Conservation (phyloP, 1,139 yeast species). For the Entelexis sorbosivorans region DNA sequence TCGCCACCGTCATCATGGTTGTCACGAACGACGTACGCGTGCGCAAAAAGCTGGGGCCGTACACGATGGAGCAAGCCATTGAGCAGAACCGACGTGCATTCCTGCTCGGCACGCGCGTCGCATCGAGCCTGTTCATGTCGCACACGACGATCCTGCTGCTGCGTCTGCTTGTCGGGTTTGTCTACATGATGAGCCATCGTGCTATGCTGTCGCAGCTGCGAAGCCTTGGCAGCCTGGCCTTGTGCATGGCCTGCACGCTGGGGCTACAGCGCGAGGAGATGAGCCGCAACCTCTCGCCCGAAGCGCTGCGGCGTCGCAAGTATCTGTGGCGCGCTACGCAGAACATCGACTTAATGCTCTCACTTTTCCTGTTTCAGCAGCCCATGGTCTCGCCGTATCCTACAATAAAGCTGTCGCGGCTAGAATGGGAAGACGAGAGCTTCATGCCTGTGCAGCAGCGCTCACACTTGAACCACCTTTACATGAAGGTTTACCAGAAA, state of each 20-base stretch:
- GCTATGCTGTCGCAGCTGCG: slow-evolving; percentile 37
- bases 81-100: slow-evolving; percentile 17
- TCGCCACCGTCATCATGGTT: slow-evolving; percentile 10
- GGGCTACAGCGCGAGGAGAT: slow-evolving; percentile 56
- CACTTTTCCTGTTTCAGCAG: slow-evolving; percentile 10
- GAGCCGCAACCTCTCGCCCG: slow-evolving; percentile 32
- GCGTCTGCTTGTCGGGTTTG: slow-evolving; percentile 40
- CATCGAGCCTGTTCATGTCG: slow-evolving; percentile 5
- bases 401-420: background rate
- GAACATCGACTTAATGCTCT: slow-evolving; percentile 14
- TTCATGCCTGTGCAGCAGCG: background rate
- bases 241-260: slow-evolving; percentile 50
- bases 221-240: slow-evolving; percentile 37
- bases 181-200: slow-evolving; percentile 40
- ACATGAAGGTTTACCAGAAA: slow-evolving; percentile 25
- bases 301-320: slow-evolving; percentile 35
- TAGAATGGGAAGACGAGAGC: background rate
- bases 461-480: slow-evolving; percentile 23
- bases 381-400: background rate
- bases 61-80: background rate
- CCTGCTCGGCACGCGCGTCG: slow-evolving; percentile 7
- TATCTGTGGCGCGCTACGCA: slow-evolving; percentile 25
- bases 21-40: background rate
- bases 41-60: slow-evolving; percentile 1
- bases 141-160: slow-evolving; percentile 37